Percentiles rank a stretch among this genome's conserved stretches.
These are phyloP conservation scores for Benincasa hispida DNA, from an alignment of 306 rosid genomes.

Conservation along the genomic window DNA sequence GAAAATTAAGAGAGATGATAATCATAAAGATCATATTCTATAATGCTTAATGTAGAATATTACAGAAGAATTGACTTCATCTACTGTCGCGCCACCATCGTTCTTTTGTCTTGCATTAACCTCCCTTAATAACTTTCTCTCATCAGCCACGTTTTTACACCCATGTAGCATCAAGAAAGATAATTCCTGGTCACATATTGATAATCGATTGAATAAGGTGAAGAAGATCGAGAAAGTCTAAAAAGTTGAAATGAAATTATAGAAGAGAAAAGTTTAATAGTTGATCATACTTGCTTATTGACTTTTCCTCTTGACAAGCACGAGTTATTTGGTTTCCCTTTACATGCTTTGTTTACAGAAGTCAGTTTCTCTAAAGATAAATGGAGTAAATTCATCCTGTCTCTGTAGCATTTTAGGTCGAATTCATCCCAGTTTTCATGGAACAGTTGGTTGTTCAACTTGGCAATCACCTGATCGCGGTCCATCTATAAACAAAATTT, in stretches of 20 bases:
- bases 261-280: not conserved
- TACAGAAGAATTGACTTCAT: not conserved
- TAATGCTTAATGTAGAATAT: not conserved
- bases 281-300: constrained; percentile 11
- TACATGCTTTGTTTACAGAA: constrained; percentile 3
- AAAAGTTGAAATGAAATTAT: not conserved
- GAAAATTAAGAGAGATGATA: not conserved
- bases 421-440: not conserved
- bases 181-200: constrained; percentile 10
- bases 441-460: not conserved
- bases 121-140: constrained; percentile 15
- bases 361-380: not conserved
- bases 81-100: not conserved
- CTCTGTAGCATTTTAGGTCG: not conserved
- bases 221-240: not conserved
- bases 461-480: not conserved
- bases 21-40: not conserved
- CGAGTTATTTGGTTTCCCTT: not conserved
- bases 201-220: not conserved
- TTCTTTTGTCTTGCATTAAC: constrained; percentile 6
- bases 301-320: constrained; percentile 10
- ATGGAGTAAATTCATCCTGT: not conserved
- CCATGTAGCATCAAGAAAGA: constrained; percentile 18
- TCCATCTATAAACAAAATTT: not conserved
- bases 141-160: constrained; percentile 9